phyloP scores from a whole-genome alignment of 2,329 filamentous ascomycete genomes.

The Furcasterigmium sp. region DNA sequence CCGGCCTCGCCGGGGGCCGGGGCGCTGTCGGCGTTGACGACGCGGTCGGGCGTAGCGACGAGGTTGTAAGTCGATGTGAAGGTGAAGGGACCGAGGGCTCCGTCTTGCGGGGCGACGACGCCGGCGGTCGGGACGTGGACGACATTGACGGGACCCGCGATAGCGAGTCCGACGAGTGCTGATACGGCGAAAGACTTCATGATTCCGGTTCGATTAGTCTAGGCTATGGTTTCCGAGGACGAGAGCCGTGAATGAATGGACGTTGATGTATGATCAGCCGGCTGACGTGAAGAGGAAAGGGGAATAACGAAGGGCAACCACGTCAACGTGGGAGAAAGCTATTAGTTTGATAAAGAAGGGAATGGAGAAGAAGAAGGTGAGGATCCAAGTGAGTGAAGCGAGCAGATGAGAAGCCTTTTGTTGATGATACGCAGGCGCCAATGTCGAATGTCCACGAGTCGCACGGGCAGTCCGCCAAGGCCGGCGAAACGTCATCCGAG shows the following conservation, averaged over 20 bases:
- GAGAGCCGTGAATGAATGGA: not conserved
- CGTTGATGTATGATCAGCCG: too few species aligned
- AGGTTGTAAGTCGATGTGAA: conserved; percentile 42
- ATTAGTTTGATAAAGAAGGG: too few species aligned
- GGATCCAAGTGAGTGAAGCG: too few species aligned
- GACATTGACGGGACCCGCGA: not conserved
- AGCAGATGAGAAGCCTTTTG: too few species aligned
- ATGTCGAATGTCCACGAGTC: too few species aligned
- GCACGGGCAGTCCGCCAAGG: too few species aligned
- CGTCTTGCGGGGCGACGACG: conserved; percentile 1
- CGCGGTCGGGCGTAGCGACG: conserved; percentile 38
- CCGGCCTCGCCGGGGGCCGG: conserved; percentile 26
- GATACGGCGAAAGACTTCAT: not conserved
- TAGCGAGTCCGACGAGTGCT: not conserved
- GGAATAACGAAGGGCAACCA: not conserved
- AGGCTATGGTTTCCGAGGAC: not conserved
- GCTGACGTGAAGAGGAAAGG: not conserved
- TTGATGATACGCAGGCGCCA: too few species aligned
- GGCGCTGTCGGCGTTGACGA: conserved; percentile 31
- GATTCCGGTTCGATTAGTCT: not conserved
- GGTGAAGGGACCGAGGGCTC: not conserved
- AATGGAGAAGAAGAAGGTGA: too few species aligned
- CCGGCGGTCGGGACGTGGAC: not conserved
- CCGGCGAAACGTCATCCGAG: too few species aligned
- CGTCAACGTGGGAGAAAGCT: conserved; percentile 2